These are phyloP conservation scores for Abrus precatorius DNA, from an alignment of 306 rosid species.

Conservation along the genomic window DNA sequence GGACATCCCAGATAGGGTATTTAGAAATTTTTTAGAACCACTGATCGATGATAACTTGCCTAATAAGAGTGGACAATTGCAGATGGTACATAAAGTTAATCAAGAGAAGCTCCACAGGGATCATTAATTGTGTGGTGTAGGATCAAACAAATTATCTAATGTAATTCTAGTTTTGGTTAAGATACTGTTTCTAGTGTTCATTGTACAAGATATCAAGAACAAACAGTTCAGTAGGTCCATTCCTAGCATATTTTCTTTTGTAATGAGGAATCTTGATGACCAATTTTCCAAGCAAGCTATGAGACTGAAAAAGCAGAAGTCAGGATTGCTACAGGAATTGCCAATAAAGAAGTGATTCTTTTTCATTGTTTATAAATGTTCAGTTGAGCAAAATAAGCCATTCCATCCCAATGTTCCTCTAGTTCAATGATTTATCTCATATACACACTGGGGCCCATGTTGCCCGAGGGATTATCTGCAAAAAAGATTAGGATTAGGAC, in stretches of 20 bases:
- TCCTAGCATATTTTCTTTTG: constrained; percentile 31
- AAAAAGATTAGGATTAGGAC: too few relatives aligned
- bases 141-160: constrained; percentile 18
- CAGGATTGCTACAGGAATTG: constrained; percentile 36
- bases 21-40: background rate
- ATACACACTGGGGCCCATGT: too few relatives aligned
- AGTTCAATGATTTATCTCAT: too few relatives aligned
- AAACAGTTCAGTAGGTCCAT: constrained; percentile 32
- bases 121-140: background rate
- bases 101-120: constrained; percentile 21
- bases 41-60: constrained; percentile 31
- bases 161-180: constrained; percentile 4
- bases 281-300: constrained; percentile 49
- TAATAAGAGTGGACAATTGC: constrained; percentile 33
- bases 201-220: constrained; percentile 30
- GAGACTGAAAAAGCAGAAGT: constrained; percentile 33
- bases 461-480: too few relatives aligned
- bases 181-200: constrained; percentile 15
- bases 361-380: background rate
- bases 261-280: constrained; percentile 43
- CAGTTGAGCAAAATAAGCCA: too few relatives aligned
- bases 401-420: too few relatives aligned
- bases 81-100: constrained; percentile 26
- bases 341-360: constrained; percentile 33
- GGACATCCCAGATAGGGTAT: constrained; percentile 41